Evolutionary conservation across 1,139 yeast genomes (phyloP).

Genomic region (Pichia cactophila): DNA sequence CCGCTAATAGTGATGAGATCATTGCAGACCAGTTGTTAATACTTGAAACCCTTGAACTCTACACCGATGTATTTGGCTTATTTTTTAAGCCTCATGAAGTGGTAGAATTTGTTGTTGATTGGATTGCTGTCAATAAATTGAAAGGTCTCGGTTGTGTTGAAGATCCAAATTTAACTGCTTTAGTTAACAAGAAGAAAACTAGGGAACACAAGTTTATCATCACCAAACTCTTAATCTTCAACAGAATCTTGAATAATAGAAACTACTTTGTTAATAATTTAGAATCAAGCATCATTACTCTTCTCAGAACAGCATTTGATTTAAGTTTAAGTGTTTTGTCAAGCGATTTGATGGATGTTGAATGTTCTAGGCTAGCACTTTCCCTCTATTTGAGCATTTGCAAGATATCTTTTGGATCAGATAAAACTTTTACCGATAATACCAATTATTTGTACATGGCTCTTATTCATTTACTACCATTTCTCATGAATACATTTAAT

Average conservation of each 20-base stretch:
- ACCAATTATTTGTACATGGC: constrained; percentile 15
- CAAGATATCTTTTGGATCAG: constrained; percentile 20
- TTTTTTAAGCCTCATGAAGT: constrained; percentile 36
- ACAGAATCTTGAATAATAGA: constrained; percentile 47
- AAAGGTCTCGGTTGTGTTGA: constrained; percentile 38
- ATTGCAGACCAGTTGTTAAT: constrained; percentile 54
- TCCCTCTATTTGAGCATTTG: constrained; percentile 44
- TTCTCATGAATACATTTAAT: constrained; percentile 30
- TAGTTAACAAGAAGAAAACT: constrained; percentile 29
- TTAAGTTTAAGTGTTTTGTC: constrained; percentile 59
- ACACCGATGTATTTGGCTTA: constrained; percentile 37
- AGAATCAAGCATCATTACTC: constrained; percentile 31
- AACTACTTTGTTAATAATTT: constrained; percentile 30
- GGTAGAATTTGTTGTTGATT: constrained; percentile 33
- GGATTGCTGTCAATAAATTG: constrained; percentile 45
- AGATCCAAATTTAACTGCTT: constrained; percentile 21
- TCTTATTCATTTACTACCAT: constrained; percentile 19
- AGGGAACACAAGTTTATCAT: constrained; percentile 50
- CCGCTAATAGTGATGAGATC: constrained; percentile 39
- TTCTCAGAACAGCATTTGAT: constrained; percentile 46
- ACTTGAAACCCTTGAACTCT: constrained; percentile 50
- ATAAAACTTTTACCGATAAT: constrained; percentile 15
- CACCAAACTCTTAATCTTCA: constrained; percentile 51
- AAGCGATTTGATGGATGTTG: constrained; percentile 43
- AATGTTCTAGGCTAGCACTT: constrained; percentile 56